Base-by-base conservation (phyloP, 768 basidiomycete species). In the Lenzites betulinus region DNA sequence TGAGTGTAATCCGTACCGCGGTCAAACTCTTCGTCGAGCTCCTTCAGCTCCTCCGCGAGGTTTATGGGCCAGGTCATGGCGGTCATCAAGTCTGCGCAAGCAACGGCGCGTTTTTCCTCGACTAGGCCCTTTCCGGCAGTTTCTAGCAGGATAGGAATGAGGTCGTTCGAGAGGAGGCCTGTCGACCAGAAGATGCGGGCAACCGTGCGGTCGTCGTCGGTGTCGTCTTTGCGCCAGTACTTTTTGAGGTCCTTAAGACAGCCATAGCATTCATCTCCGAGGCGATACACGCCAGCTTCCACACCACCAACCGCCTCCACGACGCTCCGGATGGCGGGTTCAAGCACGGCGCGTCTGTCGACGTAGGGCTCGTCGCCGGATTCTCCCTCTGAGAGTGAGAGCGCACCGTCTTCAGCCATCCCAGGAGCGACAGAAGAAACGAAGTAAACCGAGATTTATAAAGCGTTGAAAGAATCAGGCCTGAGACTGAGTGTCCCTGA, bases 11-110 rank as follows among this genome's bases (percentile, higher is more conserved):
- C 97, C 16, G 92, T 85, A 18, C 88, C 85, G 61, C 83, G 85
- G 73, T 92, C 91, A 20, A 85, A 66, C 39, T 89, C 91, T 44
- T 94, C 91, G 70, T 90, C 88, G 54, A 98, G 84, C 69, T 98
- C 97, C 67, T 90, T 91, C 64, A 99, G 79, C 74, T 98, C 97
- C 68, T 93, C 91, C 0, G 93, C 91, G 63, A 98, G 79, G 73
- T 98, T 93, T 54, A 99, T 96, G 0, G 97, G 97, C 97, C 97
- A 99, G 1, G 96, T 98, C 92, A 99, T 92, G 0, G 95, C 95
- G 0, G 93, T 92, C 71, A 98, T 88, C 23, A 99, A 78, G 71
- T 98, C 97, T 8, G 87, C 88, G 64, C 88, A 90, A 0, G 88
- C 84, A 26, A 96, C 82, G 0, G 92, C 93, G 49, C 91, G 80